phyloP scores from a whole-genome alignment of 495 filamentous ascomycete species.

The Amorphotheca resinae region DNA sequence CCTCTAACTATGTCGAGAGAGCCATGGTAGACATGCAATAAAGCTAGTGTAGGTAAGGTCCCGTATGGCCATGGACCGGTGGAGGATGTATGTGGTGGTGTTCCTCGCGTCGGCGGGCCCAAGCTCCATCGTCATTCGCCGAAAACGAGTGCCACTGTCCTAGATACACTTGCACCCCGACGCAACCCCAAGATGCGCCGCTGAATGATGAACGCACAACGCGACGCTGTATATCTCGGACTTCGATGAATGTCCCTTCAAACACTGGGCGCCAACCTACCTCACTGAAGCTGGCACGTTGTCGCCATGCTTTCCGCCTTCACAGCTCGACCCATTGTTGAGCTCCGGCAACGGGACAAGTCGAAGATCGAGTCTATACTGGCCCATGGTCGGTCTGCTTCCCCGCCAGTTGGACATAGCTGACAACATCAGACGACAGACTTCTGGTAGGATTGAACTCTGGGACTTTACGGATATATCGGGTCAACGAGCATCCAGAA shows the following conservation, averaged over 20 bases:
- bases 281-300: conserved; percentile 11
- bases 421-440: conserved; percentile 51
- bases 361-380: conserved; percentile 90
- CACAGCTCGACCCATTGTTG: conserved; percentile 87
- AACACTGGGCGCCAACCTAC: background rate
- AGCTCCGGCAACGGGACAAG: conserved; percentile 90
- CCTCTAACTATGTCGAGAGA: no score
- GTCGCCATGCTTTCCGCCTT: conserved; percentile 91
- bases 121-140: no score
- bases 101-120: no score
- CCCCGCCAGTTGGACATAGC: background rate
- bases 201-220: background rate
- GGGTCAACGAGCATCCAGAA: conserved; percentile 55
- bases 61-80: no score
- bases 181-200: no score
- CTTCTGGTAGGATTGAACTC: conserved; percentile 85
- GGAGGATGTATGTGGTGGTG: no score
- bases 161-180: no score
- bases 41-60: no score
- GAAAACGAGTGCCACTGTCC: no score
- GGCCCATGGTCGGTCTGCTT: conserved; percentile 67
- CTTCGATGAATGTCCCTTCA: conserved; percentile 13
- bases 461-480: conserved; percentile 80
- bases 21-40: no score
- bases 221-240: background rate